A percentile compares a stretch with the other conserved stretches of the same genome.
Evolutionary conservation across 2,329 filamentous ascomycete species (phyloP).

Genomic region (Westerdykella aurantiaca): DNA sequence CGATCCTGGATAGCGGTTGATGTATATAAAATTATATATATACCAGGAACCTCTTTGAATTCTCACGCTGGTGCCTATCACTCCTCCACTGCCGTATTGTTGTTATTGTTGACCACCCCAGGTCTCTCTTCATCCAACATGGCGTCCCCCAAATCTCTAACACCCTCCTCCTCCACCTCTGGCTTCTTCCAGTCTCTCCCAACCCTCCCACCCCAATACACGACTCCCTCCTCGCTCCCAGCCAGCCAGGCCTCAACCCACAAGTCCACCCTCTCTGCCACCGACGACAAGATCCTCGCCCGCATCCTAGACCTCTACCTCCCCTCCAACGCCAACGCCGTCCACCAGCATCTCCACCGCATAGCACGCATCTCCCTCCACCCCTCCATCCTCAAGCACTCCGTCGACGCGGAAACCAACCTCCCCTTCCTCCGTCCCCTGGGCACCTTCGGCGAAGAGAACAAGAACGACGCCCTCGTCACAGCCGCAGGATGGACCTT

Average conservation of each 20-base stretch:
- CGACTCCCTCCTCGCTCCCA: conserved; percentile 13
- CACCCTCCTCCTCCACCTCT: conserved; percentile 21
- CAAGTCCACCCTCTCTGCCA: background rate
- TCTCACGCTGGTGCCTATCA: no score
- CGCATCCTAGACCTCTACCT: conserved; percentile 23
- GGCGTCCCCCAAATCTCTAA: background rate
- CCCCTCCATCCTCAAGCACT: conserved; percentile 14
- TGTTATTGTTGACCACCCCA: no score
- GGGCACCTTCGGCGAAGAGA: conserved; percentile 55
- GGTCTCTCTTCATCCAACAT: background rate
- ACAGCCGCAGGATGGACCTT: conserved; percentile 62
- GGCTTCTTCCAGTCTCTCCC: conserved; percentile 31
- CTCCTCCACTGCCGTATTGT: no score
- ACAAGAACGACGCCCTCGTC: conserved; percentile 51
- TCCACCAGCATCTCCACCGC: conserved; percentile 15
- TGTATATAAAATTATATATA: no score
- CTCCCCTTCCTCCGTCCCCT: conserved; percentile 56
- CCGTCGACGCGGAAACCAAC: conserved; percentile 61
- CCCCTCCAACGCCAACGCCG: conserved; percentile 5
- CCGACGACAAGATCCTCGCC: conserved; percentile 19
- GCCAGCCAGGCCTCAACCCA: background rate
- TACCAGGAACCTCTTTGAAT: no score
- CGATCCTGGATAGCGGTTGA: no score
- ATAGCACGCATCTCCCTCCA: conserved; percentile 17
- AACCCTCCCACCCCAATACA: conserved; percentile 22